A percentile compares a stretch with the other conserved stretches of the same genome.
These are phyloP conservation scores for Cercospora janseana DNA, from an alignment of 2,329 filamentous ascomycete species.

Conservation along the genomic window DNA sequence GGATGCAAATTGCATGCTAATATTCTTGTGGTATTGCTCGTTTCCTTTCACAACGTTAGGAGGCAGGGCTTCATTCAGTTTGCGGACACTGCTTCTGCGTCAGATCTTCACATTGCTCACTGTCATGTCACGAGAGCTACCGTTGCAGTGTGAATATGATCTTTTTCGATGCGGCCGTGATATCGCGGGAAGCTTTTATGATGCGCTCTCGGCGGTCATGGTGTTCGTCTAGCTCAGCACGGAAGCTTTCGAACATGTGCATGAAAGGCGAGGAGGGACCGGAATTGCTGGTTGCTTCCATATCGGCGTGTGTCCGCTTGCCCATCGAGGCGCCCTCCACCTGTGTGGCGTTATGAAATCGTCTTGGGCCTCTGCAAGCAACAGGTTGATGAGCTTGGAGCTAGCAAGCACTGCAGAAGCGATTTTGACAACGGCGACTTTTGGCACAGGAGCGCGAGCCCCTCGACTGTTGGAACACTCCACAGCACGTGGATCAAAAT, in stretches of 20 bases:
- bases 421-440: constrained; percentile 1
- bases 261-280: constrained; percentile 46
- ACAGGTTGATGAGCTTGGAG: no score
- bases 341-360: no score
- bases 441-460: neutral
- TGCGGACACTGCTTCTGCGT: constrained; percentile 58
- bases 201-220: constrained; percentile 88
- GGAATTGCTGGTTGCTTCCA: constrained; percentile 19
- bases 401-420: neutral
- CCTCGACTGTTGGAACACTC: no score
- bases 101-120: neutral
- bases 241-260: constrained; percentile 80
- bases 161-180: constrained; percentile 94
- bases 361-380: no score
- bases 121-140: constrained; percentile 43
- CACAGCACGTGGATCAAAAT: no score
- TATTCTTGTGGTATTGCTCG: constrained; percentile 66
- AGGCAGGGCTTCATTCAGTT: constrained; percentile 60
- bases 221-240: constrained; percentile 86
- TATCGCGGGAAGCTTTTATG: constrained; percentile 86
- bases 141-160: constrained; percentile 87
- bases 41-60: constrained; percentile 68
- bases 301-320: constrained; percentile 27
- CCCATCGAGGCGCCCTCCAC: constrained; percentile 6
- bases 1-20: constrained; percentile 64